Percentiles rank a stretch among this genome's conserved stretches.
Conservation (phyloP, 352 stramenopile species). For the Phytophthora citricola region DNA sequence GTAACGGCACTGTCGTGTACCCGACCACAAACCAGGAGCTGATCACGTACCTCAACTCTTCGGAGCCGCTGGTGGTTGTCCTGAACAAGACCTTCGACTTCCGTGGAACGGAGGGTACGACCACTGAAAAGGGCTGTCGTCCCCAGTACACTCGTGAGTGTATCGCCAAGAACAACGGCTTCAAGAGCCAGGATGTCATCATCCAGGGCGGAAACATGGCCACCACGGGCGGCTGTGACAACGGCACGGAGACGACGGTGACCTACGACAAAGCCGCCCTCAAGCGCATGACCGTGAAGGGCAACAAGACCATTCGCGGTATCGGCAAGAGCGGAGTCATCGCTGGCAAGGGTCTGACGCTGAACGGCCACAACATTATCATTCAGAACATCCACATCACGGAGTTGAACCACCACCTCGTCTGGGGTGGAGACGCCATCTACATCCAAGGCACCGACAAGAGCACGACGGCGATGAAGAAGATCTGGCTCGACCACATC, state of each 20-base stretch:
- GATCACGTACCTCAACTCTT: conserved; percentile 32
- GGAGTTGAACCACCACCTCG: conserved; percentile 55
- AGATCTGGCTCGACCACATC: conserved; percentile 62
- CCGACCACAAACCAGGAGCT: conserved; percentile 39
- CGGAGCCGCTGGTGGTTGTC: conserved; percentile 35
- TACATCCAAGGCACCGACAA: conserved; percentile 30
- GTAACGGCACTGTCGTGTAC: conserved; percentile 34
- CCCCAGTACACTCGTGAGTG: conserved; percentile 42
- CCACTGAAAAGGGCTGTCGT: conserved; percentile 41
- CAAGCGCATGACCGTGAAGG: conserved; percentile 25
- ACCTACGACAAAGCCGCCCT: conserved; percentile 29
- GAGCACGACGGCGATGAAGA: conserved; percentile 29
- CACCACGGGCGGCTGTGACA: conserved; percentile 49
- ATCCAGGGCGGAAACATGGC: conserved; percentile 43
- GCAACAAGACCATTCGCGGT: conserved; percentile 8
- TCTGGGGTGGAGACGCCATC: conserved; percentile 44
- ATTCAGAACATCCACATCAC: conserved; percentile 34
- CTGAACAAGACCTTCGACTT: conserved; percentile 52
- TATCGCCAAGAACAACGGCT: conserved; percentile 47
- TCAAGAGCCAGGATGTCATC: conserved; percentile 53
- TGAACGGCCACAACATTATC: conserved; percentile 12
- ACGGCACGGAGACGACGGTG: conserved; percentile 36
- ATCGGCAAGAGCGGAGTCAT: conserved; percentile 6
- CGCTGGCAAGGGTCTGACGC: conserved; percentile 3
- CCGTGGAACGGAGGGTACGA: conserved; percentile 39